These are phyloP conservation scores for Bryum argenteum DNA, from an alignment of 225 moss, liverwort and hornwort species.

Conservation along the genomic window DNA sequence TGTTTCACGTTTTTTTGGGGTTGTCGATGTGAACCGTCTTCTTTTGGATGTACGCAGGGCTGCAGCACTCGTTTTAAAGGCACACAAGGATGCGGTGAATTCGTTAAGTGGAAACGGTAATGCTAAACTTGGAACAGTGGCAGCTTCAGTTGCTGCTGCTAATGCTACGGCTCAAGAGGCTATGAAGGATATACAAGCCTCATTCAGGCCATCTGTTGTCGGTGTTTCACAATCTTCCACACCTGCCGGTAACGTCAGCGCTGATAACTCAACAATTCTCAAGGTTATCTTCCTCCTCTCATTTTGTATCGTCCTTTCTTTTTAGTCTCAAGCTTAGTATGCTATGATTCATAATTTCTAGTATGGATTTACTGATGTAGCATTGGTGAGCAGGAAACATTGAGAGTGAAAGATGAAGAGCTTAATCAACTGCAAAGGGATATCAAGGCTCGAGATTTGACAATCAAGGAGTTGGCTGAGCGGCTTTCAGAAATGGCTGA, in stretches of 20 bases:
- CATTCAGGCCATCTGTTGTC: conserved; percentile 64
- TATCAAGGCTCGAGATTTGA: conserved; percentile 89
- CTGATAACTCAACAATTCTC: conserved; percentile 73
- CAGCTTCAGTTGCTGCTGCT: conserved; percentile 94
- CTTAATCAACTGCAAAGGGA: conserved; percentile 92
- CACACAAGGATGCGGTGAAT: conserved; percentile 96
- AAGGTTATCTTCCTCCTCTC: conserved; percentile 29
- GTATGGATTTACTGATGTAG: conserved; percentile 25
- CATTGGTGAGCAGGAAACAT: conserved; percentile 68
- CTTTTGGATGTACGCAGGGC: conserved; percentile 54
- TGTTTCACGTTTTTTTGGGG: too few species aligned
- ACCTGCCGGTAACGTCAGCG: conserved; percentile 46
- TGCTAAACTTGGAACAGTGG: conserved; percentile 93
- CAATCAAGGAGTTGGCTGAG: conserved; percentile 91
- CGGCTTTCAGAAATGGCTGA: conserved; percentile 94
- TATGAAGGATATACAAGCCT: conserved; percentile 84
- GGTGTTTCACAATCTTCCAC: conserved; percentile 39
- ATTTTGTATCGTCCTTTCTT: conserved; percentile 10
- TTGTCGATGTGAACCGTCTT: neutral
- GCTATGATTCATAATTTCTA: too few species aligned
- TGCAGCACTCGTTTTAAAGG: conserved; percentile 89
- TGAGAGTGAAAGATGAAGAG: conserved; percentile 98
- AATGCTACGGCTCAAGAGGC: conserved; percentile 96
- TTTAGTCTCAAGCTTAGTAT: neutral
- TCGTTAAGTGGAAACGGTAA: conserved; percentile 95